Percentiles rank a stretch among this genome's conserved stretches.
Evolutionary conservation across 192 early-diverging fungal species (phyloP).

Genomic region (Jimgerdemannia flammicorona): DNA sequence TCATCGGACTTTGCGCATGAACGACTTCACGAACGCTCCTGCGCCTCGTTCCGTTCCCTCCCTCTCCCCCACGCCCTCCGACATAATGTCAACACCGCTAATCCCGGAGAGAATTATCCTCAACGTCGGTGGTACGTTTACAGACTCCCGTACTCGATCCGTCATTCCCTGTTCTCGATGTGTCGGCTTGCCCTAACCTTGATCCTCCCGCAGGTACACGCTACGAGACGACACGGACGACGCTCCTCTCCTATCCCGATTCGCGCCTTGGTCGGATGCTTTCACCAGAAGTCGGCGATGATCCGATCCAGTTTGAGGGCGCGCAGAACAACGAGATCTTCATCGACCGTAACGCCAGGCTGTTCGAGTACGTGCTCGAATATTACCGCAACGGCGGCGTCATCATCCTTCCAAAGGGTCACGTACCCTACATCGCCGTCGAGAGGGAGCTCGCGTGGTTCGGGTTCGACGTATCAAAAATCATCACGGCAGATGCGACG

Average conservation of each 20-base stretch:
- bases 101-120: too few relatives aligned
- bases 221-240: not conserved
- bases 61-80: too few relatives aligned
- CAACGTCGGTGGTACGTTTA: too few relatives aligned
- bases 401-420: not conserved
- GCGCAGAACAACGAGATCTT: not conserved
- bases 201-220: too few relatives aligned
- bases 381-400: not conserved
- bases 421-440: not conserved
- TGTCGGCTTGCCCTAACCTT: too few relatives aligned
- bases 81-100: too few relatives aligned
- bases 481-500: not conserved
- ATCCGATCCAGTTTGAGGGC: not conserved
- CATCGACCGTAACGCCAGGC: not conserved
- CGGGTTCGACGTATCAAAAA: not conserved
- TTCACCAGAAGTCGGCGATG: not conserved
- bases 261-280: not conserved
- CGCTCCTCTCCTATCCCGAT: not conserved
- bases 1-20: too few relatives aligned
- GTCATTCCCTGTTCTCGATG: too few relatives aligned
- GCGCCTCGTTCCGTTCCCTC: too few relatives aligned
- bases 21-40: too few relatives aligned
- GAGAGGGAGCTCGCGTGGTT: not conserved
- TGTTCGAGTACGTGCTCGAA: not conserved
- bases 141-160: too few relatives aligned